Conservation (phyloP, 768 basidiomycete species). For the Tricholomella constricta region DNA sequence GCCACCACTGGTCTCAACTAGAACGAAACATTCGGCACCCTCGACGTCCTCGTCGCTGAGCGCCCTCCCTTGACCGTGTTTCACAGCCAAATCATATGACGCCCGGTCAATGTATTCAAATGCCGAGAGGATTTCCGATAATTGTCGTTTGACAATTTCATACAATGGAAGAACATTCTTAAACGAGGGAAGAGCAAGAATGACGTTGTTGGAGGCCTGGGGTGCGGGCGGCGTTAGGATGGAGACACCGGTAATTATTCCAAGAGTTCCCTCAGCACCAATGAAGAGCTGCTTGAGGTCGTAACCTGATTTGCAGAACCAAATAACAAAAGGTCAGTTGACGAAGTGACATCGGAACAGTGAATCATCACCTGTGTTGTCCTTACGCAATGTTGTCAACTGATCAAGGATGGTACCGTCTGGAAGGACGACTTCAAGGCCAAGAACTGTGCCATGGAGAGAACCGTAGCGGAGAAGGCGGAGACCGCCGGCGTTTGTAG, state of each 20-base stretch:
- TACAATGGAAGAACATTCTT: slow-evolving; percentile 86
- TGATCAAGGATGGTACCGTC: slow-evolving; percentile 92
- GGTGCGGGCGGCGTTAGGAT: slow-evolving; percentile 87
- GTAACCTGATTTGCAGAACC: slow-evolving; percentile 61
- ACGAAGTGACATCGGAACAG: neutral
- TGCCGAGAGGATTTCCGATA: slow-evolving; percentile 95
- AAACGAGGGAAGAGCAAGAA: slow-evolving; percentile 87
- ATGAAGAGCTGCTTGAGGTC: slow-evolving; percentile 99
- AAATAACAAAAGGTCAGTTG: neutral
- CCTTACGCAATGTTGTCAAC: slow-evolving; percentile 89
- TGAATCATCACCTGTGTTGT: slow-evolving; percentile 78
- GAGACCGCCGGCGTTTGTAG: slow-evolving; percentile 98
- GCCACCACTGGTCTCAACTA: slow-evolving; percentile 94
- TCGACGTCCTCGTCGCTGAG: slow-evolving; percentile 73
- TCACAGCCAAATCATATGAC: slow-evolving; percentile 80
- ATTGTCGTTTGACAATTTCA: slow-evolving; percentile 72
- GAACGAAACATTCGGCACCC: slow-evolving; percentile 84
- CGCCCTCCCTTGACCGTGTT: slow-evolving; percentile 79
- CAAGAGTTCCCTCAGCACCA: slow-evolving; percentile 95
- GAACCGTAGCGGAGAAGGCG: slow-evolving; percentile 93
- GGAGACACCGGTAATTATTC: slow-evolving; percentile 92
- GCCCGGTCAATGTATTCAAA: slow-evolving; percentile 96
- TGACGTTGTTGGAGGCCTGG: slow-evolving; percentile 86
- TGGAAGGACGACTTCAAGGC: slow-evolving; percentile 93
- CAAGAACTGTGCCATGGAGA: slow-evolving; percentile 91